phyloP scores from a whole-genome alignment of 805 yeast genomes.

The Lipomyces kockii region DNA sequence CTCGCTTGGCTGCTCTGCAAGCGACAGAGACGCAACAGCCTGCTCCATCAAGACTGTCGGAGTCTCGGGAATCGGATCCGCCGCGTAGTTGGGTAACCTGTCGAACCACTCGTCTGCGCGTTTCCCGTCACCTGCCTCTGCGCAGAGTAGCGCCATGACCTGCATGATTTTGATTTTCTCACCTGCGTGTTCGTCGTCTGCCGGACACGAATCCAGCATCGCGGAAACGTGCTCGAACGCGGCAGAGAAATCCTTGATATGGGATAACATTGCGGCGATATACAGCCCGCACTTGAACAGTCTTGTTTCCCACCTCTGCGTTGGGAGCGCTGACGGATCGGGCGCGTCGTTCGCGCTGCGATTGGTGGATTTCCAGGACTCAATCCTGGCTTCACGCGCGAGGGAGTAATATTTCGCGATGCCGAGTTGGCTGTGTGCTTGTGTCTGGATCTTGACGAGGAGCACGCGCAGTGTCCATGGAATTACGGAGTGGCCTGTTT shows the following conservation, averaged over 20 bases:
- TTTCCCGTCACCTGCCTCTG: conserved; percentile 23
- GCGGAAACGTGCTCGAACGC: conserved; percentile 43
- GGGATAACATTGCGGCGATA: conserved; percentile 44
- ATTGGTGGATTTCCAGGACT: conserved; percentile 24
- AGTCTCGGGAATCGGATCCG: conserved; percentile 20
- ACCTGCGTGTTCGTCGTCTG: neutral
- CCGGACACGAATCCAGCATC: conserved; percentile 16
- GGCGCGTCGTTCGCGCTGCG: neutral
- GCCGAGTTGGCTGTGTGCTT: conserved; percentile 45
- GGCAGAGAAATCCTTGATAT: conserved; percentile 43
- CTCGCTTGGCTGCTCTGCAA: neutral
- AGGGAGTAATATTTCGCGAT: conserved; percentile 44
- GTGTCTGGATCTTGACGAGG: conserved; percentile 42
- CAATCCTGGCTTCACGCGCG: conserved; percentile 45
- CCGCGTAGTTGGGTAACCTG: conserved; percentile 12
- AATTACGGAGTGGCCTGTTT: conserved; percentile 35
- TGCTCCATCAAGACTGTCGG: conserved; percentile 1
- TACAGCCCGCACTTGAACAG: conserved; percentile 29
- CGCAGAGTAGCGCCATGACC: conserved; percentile 28
- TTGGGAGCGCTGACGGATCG: neutral
- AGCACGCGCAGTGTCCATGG: conserved; percentile 47
- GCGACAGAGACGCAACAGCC: neutral
- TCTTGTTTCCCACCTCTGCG: neutral
- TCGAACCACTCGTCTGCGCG: conserved; percentile 26
- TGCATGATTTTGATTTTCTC: conserved; percentile 12